A percentile compares a stretch with the other conserved stretches of the same genome.
Conservation (phyloP, 225 moss, liverwort and hornwort species). For the Sphagnum contortum region DNA sequence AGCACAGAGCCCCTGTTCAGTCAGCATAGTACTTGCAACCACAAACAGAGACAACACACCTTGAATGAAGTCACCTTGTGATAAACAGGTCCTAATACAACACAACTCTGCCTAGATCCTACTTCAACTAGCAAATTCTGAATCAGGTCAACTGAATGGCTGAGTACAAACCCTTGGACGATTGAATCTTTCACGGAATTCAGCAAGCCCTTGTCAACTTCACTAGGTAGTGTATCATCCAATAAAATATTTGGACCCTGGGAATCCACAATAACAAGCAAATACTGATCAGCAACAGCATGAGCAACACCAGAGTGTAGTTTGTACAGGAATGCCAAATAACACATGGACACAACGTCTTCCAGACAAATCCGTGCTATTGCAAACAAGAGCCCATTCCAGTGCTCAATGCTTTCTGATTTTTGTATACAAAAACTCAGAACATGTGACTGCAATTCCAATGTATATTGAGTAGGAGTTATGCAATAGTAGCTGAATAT, state of each 20-base stretch:
- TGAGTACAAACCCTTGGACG: slow-evolving; percentile 72
- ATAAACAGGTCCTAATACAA: no score
- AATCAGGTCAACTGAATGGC: neutral
- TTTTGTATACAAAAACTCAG: no score
- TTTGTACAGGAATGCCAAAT: neutral
- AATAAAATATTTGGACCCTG: slow-evolving; percentile 97
- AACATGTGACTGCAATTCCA: no score
- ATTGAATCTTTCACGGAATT: slow-evolving; percentile 96
- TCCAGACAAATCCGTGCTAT: no score
- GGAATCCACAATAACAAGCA: neutral
- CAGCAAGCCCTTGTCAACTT: slow-evolving; percentile 87
- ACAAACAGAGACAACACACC: no score
- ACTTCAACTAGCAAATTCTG: neutral
- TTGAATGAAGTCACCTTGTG: no score
- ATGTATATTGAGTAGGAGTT: neutral
- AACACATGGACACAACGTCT: no score
- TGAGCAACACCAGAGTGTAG: neutral
- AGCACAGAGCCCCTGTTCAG: no score
- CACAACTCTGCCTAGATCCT: neutral
- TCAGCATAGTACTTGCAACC: no score
- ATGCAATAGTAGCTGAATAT: no score
- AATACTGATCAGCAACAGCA: neutral
- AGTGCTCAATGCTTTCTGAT: no score
- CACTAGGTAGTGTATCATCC: slow-evolving; percentile 94
- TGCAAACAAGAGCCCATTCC: no score